phyloP scores from a whole-genome alignment of 2,329 filamentous ascomycete genomes.

The Chrysosporium keratinophilum region DNA sequence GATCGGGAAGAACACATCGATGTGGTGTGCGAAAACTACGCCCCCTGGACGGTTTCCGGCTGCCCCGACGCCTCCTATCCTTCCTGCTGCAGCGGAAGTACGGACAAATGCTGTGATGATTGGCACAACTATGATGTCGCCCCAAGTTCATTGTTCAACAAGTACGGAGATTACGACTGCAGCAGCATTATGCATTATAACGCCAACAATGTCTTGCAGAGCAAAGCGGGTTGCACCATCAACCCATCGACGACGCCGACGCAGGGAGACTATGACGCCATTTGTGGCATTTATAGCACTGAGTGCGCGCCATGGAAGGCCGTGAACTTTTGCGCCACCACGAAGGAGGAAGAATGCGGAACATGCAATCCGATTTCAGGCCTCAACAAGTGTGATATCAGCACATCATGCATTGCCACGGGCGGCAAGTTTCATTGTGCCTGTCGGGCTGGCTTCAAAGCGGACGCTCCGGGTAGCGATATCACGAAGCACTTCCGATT shows the following conservation, averaged over 20 bases:
- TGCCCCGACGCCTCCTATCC: constrained; percentile 2
- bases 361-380: constrained; percentile 9
- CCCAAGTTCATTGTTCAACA: not conserved
- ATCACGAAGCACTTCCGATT: constrained; percentile 7
- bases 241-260: constrained; percentile 1
- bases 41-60: constrained; percentile 1
- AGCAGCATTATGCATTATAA: constrained; percentile 8
- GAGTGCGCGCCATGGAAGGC: constrained; percentile 6
- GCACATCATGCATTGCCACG: constrained; percentile 6
- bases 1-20: constrained; percentile 6
- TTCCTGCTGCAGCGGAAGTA: constrained; percentile 5
- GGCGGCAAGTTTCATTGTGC: constrained; percentile 10
- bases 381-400: constrained; percentile 10
- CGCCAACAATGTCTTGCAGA: constrained; percentile 1
- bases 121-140: constrained; percentile 8
- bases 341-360: not conserved
- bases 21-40: constrained; percentile 6
- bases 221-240: constrained; percentile 5
- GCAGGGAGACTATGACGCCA: constrained; percentile 5
- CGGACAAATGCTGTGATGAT: constrained; percentile 6
- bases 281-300: constrained; percentile 4
- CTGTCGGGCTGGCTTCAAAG: constrained; percentile 7
- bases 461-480: constrained; percentile 1
- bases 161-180: constrained; percentile 9
- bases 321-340: constrained; percentile 1